Base-by-base conservation (phyloP, 2,329 filamentous ascomycete genomes). In the Fusarium illudens region DNA sequence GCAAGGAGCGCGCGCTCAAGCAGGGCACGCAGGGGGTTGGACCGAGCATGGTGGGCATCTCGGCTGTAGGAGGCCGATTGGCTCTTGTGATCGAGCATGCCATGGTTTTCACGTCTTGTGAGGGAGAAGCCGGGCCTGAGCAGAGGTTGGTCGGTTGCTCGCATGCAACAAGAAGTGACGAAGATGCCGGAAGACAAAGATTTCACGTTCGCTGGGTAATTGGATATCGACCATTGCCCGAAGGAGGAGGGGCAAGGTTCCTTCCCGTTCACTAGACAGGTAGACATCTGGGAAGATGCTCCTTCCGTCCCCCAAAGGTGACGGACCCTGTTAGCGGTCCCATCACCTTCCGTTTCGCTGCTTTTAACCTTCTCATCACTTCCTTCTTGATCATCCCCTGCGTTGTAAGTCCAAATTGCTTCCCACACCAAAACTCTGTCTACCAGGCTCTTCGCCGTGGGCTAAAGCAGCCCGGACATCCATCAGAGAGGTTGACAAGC, bases 401-500 rank as follows among this genome's bases (percentile, higher is more conserved):
- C 54, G 32, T 49, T 29, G 13, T 11, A 49, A 37, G 42, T 29
- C 42, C n/a, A 57, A 52, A 37, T 57, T 57, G 36, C 36, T 55
- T 34, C 34, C n/a, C 37, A 32, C 52, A 55, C n/a, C 36, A 15
- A n/a, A 19, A 44, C 64, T 60, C 25, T 51, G 60, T 61, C 61
- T 62, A 37, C 60, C 42, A 48, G 65, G 65, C 27, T 60, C 37
- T 25, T 49, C 52, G 58, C 55, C 54, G 17, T 54, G 46, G 27
- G 53, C 65, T 46, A 61, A 62, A 56, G 48, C 53, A 65, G 65
- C 54, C 61, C 65, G 44, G 61, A 22, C 48, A 53, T 49, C 65
- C 61, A 62, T 42, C 61, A 65, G 44, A 52, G 20, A 67, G 53
- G 62, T 53, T 59, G 50, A 63, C 65, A 60, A 63, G 55, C 62